Evolutionary conservation across 169 alveolate genomes (phyloP), one percentile per base, ranked within the genome.

Genomic region (Eimeria falciformis): DNA sequence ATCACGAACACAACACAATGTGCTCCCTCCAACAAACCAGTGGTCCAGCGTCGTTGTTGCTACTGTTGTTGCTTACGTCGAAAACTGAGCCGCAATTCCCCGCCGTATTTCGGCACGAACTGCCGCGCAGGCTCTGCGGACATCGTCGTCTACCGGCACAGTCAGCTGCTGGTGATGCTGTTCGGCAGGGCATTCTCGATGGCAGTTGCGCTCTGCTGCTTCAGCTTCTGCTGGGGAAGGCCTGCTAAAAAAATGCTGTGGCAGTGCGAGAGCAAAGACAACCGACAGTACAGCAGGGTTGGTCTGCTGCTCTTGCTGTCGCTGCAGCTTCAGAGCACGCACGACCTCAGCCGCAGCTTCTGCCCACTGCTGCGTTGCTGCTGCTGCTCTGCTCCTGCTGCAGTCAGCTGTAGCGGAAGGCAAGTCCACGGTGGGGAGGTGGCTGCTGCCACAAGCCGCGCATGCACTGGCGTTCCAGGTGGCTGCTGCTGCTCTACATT

Each of bases 361-460:
- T 6, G 56, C 65, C 85, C 85, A 75, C 65, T 75, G 85, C 45
- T 75, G 85, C 62, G 40, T 5, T 40, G 85, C 85, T 75, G 85
- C 66, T 17, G 66, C 85, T 45, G 58, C 29, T 5, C 18, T 45
- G 65, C 1, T 45, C 43, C 45, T 47, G 85, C 43, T 12, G 58
- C 66, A 4, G 65, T 40, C 65, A 14, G 66, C 0, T 21, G 65
- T 4, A 6, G 23, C 21, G 66, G 66, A 14, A 11, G 65, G 29
- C 5, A 75, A 5, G 40, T 75, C 66, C 65, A 75, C 62, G 29
- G 33, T 43, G 62, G 58, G 66, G 85, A 65, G 85, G 40, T 0
- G 21, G 21, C 5, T 75, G 45, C 46, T n/a, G 66, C 55, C 25
- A 65, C 85, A 75, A 4, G 29, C 37, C 40, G 33, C 85, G n/a